A percentile compares a stretch with the other conserved stretches of the same genome.
Conservation (phyloP, 2,329 filamentous ascomycete genomes). For the Tolypocladium amazonense region DNA sequence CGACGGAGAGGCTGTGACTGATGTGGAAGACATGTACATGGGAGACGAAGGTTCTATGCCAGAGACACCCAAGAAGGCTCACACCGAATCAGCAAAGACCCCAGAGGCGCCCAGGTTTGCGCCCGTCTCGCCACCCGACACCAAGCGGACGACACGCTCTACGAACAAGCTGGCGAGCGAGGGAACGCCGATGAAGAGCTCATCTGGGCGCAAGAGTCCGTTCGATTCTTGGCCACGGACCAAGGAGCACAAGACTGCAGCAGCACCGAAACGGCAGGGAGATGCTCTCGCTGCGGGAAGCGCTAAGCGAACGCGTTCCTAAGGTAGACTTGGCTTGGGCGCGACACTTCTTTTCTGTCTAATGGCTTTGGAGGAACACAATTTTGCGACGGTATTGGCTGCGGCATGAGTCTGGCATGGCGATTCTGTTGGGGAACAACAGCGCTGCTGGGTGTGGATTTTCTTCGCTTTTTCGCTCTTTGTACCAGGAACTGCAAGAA, state of each 20-base stretch:
- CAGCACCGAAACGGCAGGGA: conserved; percentile 29
- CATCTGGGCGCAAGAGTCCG: conserved; percentile 35
- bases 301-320: conserved; percentile 26
- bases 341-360: not conserved
- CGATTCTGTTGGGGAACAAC: not conserved
- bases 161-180: conserved; percentile 36
- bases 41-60: conserved; percentile 8
- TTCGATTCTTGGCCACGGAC: conserved; percentile 61
- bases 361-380: not conserved
- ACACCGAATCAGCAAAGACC: conserved; percentile 24
- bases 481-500: not conserved
- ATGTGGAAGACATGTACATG: conserved; percentile 40
- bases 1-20: conserved; percentile 49
- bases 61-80: conserved; percentile 27
- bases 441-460: conserved; percentile 3
- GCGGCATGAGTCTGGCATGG: not conserved
- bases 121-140: conserved; percentile 52
- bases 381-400: not conserved
- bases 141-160: conserved; percentile 47
- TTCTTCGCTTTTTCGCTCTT: conserved; percentile 3
- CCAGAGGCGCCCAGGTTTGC: conserved; percentile 45
- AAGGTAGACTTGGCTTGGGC: conserved; percentile 1
- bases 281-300: conserved; percentile 18
- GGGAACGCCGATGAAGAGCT: conserved; percentile 28
- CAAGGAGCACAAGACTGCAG: conserved; percentile 40